Evolutionary conservation across 75 land plant species (phyloP), one percentile per base, ranked within the genome.

Genomic region (Pinus tabuliformis): DNA sequence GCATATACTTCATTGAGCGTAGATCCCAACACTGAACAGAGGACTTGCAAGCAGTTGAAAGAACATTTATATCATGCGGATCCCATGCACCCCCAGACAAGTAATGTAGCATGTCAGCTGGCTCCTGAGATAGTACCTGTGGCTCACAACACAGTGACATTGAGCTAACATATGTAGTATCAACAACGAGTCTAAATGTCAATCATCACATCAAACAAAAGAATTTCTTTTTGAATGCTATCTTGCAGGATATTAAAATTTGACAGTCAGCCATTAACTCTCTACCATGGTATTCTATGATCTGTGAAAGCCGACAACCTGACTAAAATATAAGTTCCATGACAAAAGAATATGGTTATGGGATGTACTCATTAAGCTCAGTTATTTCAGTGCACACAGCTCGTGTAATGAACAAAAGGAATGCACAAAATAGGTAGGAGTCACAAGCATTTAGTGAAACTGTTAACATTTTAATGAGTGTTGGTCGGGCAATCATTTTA

Each of bases 31-130:
- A 89, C 71, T 95, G 93, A 24, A 95, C 60, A 66, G 87, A 85
- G 37, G 93, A 86, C 16, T 95, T 98, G 80, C 90, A 83, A 7
- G 88, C 92, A 60, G 85, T 80, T 56, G 91, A 90, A 84, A 95
- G 86, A 79, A 83, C 66, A 83, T 88, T 85, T 3, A 77, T 66
- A 71, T 97, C 99, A 85, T 95, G 98, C 57, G 99, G 98, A 76
- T 95, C 93, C 99, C 99, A 97, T 70, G 93, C 86, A n/a, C 99
- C 99, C 26, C 91, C 92, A 63, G 88, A 83, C 87, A 95, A 80
- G 62, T 80, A 85, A 65, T 93, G 89, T 62, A 93, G 82, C 83
- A 85, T 80, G 16, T 94, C 92, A 76, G 84, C 78, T 62, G 98
- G 86, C 70, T 86, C 89, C 76, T 85, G 79, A 58, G 89, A 83